Conservation (phyloP, 225 moss, liverwort and hornwort genomes). For the Straminergon stramineum region DNA sequence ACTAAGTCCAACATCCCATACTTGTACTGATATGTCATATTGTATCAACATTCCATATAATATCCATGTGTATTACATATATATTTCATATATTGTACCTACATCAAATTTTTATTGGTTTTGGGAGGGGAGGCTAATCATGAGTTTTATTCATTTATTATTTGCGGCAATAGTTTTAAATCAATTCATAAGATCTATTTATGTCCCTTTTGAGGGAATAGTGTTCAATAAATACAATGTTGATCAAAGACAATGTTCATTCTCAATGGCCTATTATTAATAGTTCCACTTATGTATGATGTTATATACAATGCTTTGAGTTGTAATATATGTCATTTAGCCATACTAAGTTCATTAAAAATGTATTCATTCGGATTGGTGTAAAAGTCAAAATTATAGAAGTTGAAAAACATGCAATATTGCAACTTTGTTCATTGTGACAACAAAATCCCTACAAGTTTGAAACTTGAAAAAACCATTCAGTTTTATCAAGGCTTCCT, state of each 20-base stretch:
- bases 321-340: not conserved
- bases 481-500: not conserved
- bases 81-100: too few species aligned
- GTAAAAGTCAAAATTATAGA: not conserved
- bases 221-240: not conserved
- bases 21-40: not conserved
- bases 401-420: not conserved
- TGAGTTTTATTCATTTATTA: not conserved
- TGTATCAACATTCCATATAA: not conserved
- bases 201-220: not conserved
- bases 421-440: not conserved
- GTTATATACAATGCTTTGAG: not conserved
- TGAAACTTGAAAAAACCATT: not conserved
- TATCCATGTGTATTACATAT: not conserved
- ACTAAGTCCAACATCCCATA: accelerated
- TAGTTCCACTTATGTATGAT: not conserved
- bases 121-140: accelerated
- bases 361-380: not conserved
- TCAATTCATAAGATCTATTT: not conserved
- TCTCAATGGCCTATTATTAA: not conserved
- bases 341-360: not conserved
- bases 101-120: not conserved
- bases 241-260: not conserved
- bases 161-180: accelerated
- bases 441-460: not conserved